These are phyloP conservation scores for Penicillium arizonense DNA, from an alignment of 495 filamentous ascomycete genomes.

Conservation along the genomic window DNA sequence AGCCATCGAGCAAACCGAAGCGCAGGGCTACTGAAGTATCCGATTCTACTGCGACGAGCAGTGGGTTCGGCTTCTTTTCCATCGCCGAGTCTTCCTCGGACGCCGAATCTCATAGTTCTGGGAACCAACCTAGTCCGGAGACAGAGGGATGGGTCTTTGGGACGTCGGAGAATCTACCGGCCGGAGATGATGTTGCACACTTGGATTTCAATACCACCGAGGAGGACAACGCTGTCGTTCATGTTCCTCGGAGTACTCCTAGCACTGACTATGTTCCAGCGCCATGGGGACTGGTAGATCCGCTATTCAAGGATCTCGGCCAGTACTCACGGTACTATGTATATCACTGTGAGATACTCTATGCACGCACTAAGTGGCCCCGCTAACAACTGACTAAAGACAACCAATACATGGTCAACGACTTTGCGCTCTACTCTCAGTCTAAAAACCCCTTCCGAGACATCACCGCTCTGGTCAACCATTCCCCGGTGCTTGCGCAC, in stretches of 20 bases:
- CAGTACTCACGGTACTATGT: constrained; percentile 40
- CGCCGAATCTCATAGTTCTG: constrained; percentile 18
- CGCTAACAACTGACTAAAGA: constrained; percentile 21
- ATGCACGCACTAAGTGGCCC: neutral
- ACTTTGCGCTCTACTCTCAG: constrained; percentile 40
- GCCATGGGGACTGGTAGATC: constrained; percentile 42
- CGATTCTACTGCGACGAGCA: neutral
- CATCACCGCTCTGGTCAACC: constrained; percentile 36
- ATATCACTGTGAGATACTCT: constrained; percentile 35
- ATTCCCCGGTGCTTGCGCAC: constrained; percentile 39
- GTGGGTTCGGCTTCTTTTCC: constrained; percentile 10
- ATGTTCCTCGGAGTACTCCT: constrained; percentile 6
- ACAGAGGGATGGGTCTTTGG: constrained; percentile 15
- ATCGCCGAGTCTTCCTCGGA: constrained; percentile 20
- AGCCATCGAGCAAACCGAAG: constrained; percentile 5
- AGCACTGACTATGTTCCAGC: constrained; percentile 17
- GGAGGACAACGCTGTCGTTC: constrained; percentile 10
- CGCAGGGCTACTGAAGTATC: neutral
- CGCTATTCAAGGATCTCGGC: constrained; percentile 39
- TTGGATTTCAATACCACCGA: neutral
- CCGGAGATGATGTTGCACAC: neutral
- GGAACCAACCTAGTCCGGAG: constrained; percentile 17
- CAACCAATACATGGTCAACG: constrained; percentile 32
- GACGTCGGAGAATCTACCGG: neutral
- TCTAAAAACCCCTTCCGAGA: constrained; percentile 43